These are phyloP conservation scores for Entonaema liquescens DNA, from an alignment of 495 filamentous ascomycete genomes.

Conservation along the genomic window DNA sequence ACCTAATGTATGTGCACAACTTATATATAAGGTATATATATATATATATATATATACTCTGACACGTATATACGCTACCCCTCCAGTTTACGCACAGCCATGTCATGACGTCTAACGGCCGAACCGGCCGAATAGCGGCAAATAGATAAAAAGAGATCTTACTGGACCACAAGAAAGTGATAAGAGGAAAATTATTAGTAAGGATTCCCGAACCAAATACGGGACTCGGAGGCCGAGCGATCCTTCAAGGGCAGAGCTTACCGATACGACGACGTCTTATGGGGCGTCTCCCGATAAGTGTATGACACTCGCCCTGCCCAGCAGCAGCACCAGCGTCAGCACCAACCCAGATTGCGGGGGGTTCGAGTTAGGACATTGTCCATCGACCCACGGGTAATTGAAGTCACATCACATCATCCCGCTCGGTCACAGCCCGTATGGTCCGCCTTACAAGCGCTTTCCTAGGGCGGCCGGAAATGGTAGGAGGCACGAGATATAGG, in stretches of 20 bases:
- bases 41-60: neutral
- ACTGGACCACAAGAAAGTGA: constrained; percentile 2
- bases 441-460: constrained; percentile 17
- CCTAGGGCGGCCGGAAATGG: neutral
- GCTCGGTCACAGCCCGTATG: neutral
- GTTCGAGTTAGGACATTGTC: neutral
- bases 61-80: constrained; percentile 1
- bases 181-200: neutral
- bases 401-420: neutral
- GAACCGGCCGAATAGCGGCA: neutral
- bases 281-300: constrained; percentile 8
- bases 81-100: neutral
- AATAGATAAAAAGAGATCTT: constrained; percentile 6
- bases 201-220: constrained; percentile 11
- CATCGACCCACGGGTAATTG: neutral
- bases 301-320: constrained; percentile 2
- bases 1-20: neutral
- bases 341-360: neutral
- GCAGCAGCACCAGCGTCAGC: neutral
- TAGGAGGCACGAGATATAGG: neutral
- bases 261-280: constrained; percentile 20
- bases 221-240: constrained; percentile 32
- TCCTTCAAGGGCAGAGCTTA: constrained; percentile 36
- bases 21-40: neutral
- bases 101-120: neutral